Evolutionary conservation across 768 basidiomycete species (phyloP), one percentile per base, ranked within the genome.

Genomic region (Baorangia bicolor): DNA sequence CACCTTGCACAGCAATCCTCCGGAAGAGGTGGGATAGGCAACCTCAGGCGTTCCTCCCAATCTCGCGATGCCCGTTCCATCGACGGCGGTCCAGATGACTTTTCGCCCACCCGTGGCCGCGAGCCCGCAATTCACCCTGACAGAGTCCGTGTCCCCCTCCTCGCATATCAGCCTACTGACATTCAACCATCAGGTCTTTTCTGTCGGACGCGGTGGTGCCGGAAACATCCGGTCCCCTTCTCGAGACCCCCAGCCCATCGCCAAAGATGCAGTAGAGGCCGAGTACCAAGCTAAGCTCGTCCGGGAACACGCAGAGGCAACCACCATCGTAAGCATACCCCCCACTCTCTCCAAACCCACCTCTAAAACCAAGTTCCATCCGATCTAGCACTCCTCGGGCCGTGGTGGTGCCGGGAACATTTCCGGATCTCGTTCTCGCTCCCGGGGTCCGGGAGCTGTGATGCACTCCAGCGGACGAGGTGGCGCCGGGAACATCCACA

Each of bases 161-260:
- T 20, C 20, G 7, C 41, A 18, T 13, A 2, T 10, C 43, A n/a
- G 8, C 51, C 34, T 27, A 16, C 35, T 54, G 28, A 57, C 35
- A 13, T 3, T 3, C 38, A 7, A 5, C 43, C 14, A 28, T 23
- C 34, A 60, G 61, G n/a, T 60, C 59, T 76, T 73, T 59, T 85
- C 83, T 20, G 80, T 80, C 40, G 93, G 93, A 12, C 84, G 92
- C 48, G 92, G 93, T 27, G 93, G 93, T 16, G 81, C 81, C 9
- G 93, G 92, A 10, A 95, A 95, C 77, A 85, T 94, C 48, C 85
- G 89, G 53, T 88, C 90, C 2, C 86, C 85, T 1, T 90, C 90
- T 23, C 81, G 85, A 34, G 86, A 84, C 49, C 48, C 70, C 7
- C 63, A 62, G 18, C 55, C 68, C 14, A 72, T 73, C 2, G 39